A percentile compares a stretch with the other conserved stretches of the same genome.
Conservation (phyloP, 2,329 filamentous ascomycete genomes). For the Emericellopsis cladophorae region DNA sequence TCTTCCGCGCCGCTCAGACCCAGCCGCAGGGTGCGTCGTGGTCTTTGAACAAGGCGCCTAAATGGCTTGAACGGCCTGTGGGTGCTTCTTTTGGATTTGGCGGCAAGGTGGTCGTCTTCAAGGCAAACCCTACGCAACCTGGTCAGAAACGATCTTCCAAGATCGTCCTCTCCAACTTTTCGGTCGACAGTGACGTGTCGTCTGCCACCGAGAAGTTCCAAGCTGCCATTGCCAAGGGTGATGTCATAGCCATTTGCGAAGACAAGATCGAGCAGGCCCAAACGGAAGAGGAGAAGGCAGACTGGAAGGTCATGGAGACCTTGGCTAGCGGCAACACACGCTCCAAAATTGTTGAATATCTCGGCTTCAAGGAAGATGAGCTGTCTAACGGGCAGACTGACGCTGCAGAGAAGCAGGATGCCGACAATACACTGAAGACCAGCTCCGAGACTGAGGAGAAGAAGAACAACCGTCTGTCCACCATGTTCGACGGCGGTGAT, state of each 20-base stretch:
- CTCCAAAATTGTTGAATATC: conserved; percentile 72
- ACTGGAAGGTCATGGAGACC: conserved; percentile 91
- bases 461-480: conserved; percentile 55
- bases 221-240: conserved; percentile 62
- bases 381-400: conserved; percentile 33
- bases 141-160: conserved; percentile 60
- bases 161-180: conserved; percentile 76
- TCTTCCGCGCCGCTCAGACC: conserved; percentile 86
- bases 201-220: conserved; percentile 79
- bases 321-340: conserved; percentile 77
- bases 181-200: conserved; percentile 76
- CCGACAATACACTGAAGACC: conserved; percentile 5
- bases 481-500: conserved; percentile 60
- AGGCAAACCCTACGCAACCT: conserved; percentile 40
- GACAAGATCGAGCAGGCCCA: conserved; percentile 62
- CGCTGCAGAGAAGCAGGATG: conserved; percentile 11
- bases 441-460: conserved; percentile 13
- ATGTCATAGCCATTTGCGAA: conserved; percentile 69
- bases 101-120: conserved; percentile 75
- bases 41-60: conserved; percentile 72
- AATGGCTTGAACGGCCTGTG: conserved; percentile 76
- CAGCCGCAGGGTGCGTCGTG: conserved; percentile 87
- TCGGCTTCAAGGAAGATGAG: conserved; percentile 65
- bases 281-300: conserved; percentile 84
- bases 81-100: conserved; percentile 92